Evolutionary conservation across 176 grass and related monocot genomes (phyloP).

Genomic region (Echinochloa phyllopogon): DNA sequence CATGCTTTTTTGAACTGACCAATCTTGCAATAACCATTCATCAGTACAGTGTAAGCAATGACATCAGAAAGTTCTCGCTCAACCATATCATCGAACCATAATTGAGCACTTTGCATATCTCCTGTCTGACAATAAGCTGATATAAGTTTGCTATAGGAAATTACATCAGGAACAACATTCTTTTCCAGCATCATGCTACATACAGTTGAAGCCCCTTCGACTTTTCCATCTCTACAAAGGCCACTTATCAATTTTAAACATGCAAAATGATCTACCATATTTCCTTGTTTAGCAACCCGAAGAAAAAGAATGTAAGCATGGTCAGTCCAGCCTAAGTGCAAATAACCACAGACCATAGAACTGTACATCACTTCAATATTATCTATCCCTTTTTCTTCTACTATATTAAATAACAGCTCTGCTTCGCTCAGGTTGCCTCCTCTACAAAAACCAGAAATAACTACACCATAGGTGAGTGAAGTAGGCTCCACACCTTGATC

Average conservation of each 20-base stretch:
- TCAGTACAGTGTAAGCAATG: slow-evolving; percentile 64
- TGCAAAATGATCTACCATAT: slow-evolving; percentile 58
- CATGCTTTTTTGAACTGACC: slow-evolving; percentile 55
- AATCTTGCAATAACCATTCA: slow-evolving; percentile 74
- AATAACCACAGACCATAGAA: slow-evolving; percentile 89
- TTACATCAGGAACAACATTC: slow-evolving; percentile 58
- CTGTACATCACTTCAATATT: slow-evolving; percentile 60
- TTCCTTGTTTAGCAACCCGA: slow-evolving; percentile 65
- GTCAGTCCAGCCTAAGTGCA: slow-evolving; percentile 57
- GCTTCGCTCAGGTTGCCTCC: slow-evolving; percentile 67
- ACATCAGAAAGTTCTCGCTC: slow-evolving; percentile 61
- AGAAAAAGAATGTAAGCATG: slow-evolving; percentile 68
- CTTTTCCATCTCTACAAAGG: slow-evolving; percentile 69
- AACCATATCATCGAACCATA: slow-evolving; percentile 70
- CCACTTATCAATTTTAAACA: slow-evolving; percentile 52
- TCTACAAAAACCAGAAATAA: slow-evolving; percentile 77
- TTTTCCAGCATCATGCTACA: slow-evolving; percentile 69
- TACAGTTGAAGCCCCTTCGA: slow-evolving; percentile 57
- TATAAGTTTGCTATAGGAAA: slow-evolving; percentile 75
- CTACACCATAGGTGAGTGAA: slow-evolving; percentile 54
- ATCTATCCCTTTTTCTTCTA: slow-evolving; percentile 52
- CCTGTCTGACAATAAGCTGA: slow-evolving; percentile 56
- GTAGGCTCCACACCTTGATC: slow-evolving; percentile 64
- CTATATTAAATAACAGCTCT: slow-evolving; percentile 64
- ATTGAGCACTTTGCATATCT: slow-evolving; percentile 56